These are phyloP conservation scores for Neonectria sp. DNA, from an alignment of 2,329 filamentous ascomycete species.

Conservation along the genomic window DNA sequence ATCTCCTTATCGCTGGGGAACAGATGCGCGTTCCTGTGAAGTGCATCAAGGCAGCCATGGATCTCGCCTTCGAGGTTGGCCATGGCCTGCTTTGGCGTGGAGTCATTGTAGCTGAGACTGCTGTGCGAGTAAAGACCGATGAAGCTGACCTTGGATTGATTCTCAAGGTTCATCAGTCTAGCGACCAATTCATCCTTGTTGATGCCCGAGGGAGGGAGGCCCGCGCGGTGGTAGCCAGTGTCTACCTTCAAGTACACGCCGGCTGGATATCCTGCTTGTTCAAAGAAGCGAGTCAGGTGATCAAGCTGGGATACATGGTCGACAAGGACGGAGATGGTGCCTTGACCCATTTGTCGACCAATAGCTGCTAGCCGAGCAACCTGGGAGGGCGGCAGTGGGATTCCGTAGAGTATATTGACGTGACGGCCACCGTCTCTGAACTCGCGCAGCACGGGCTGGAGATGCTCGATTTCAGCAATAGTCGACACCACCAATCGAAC, in stretches of 20 bases:
- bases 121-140: constrained; percentile 53
- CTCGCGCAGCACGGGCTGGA: constrained; percentile 66
- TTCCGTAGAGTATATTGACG: constrained; percentile 69
- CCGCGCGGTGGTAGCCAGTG: constrained; percentile 75
- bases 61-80: constrained; percentile 49
- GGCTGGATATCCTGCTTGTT: constrained; percentile 48
- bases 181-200: constrained; percentile 56
- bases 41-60: constrained; percentile 47
- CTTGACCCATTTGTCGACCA: constrained; percentile 59
- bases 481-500: constrained; percentile 73
- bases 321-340: constrained; percentile 68
- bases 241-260: constrained; percentile 74
- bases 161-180: constrained; percentile 49
- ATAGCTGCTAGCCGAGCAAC: constrained; percentile 65
- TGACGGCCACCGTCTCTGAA: constrained; percentile 40
- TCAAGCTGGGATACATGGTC: constrained; percentile 68
- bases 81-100: constrained; percentile 48
- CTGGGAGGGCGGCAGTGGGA: constrained; percentile 70
- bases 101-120: constrained; percentile 51
- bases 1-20: constrained; percentile 40
- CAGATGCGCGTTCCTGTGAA: constrained; percentile 25
- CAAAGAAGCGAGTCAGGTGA: constrained; percentile 48
- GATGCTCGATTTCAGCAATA: constrained; percentile 69
- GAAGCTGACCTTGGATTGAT: constrained; percentile 21
- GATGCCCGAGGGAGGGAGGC: constrained; percentile 62